Percentiles rank a stretch among this genome's conserved stretches.
These are phyloP conservation scores for Mucor mucedo DNA, from an alignment of 371 early-diverging fungal genomes.

Conservation along the genomic window DNA sequence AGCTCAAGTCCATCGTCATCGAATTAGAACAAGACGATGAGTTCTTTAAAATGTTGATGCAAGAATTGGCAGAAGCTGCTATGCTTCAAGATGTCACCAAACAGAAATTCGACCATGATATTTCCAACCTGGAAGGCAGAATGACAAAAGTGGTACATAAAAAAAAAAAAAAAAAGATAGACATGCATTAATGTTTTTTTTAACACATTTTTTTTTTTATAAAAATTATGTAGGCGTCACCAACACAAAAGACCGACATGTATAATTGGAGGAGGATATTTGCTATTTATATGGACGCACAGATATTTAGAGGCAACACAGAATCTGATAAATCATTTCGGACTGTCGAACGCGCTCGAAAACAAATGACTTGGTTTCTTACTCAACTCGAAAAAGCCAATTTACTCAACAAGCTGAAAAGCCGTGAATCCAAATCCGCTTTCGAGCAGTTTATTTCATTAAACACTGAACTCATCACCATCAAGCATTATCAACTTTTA, in stretches of 20 bases:
- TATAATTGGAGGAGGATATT: constrained; percentile 78
- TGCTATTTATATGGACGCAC: constrained; percentile 69
- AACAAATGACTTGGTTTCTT: constrained; percentile 67
- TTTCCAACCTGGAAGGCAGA: constrained; percentile 50
- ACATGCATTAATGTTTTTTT: no score
- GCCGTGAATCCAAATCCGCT: constrained; percentile 48
- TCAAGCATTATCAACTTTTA: constrained; percentile 73
- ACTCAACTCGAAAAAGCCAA: constrained; percentile 48
- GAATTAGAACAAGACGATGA: constrained; percentile 65
- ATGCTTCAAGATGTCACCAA: constrained; percentile 43
- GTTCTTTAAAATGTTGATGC: constrained; percentile 61
- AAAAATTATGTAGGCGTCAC: constrained; percentile 33
- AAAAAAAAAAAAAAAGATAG: background rate
- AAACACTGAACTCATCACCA: constrained; percentile 69
- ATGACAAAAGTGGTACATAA: constrained; percentile 50
- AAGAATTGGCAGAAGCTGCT: constrained; percentile 52
- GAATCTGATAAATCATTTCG: constrained; percentile 52
- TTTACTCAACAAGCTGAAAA: constrained; percentile 44
- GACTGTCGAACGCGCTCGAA: constrained; percentile 57
- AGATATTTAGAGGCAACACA: constrained; percentile 65
- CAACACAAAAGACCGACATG: constrained; percentile 69
- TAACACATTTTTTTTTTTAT: background rate
- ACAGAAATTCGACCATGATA: constrained; percentile 49
- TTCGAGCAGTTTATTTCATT: constrained; percentile 67
- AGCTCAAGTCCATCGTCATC: constrained; percentile 51